phyloP scores from a whole-genome alignment of 1,139 yeast species.

The Cylindricascospora bacillispora region DNA sequence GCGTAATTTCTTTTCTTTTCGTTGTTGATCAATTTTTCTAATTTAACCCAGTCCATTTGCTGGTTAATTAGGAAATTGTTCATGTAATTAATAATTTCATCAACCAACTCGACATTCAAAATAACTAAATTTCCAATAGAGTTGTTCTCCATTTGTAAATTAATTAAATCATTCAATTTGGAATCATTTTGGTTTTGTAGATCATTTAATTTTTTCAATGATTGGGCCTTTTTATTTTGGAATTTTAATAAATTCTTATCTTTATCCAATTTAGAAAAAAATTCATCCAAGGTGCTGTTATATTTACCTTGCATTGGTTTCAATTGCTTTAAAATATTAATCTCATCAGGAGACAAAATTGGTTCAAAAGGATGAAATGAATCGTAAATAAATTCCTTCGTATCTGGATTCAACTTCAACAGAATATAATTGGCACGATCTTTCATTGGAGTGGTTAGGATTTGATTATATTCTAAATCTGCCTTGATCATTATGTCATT shows the following conservation, averaged over 20 bases:
- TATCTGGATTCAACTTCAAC: conserved; percentile 43
- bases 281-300: conserved; percentile 68
- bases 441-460: conserved; percentile 23
- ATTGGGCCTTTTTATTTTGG: conserved; percentile 65
- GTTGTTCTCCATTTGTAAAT: conserved; percentile 52
- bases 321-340: conserved; percentile 26
- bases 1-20: conserved; percentile 51
- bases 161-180: conserved; percentile 55
- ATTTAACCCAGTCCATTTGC: conserved; percentile 92
- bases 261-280: conserved; percentile 77
- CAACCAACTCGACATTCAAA: conserved; percentile 56
- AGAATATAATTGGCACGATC: conserved; percentile 47
- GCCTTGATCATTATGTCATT: conserved; percentile 23
- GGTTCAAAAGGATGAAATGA: conserved; percentile 85
- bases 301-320: conserved; percentile 44
- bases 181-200: conserved; percentile 64
- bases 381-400: conserved; percentile 47
- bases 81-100: conserved; percentile 57
- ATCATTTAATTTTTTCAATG: conserved; percentile 57
- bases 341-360: conserved; percentile 28
- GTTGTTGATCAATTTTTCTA: conserved; percentile 57
- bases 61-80: conserved; percentile 56
- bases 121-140: conserved; percentile 66
- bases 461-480: conserved; percentile 25
- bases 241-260: conserved; percentile 59